phyloP scores from a whole-genome alignment of 352 stramenopile genomes.

The Pythium sukuiense region DNA sequence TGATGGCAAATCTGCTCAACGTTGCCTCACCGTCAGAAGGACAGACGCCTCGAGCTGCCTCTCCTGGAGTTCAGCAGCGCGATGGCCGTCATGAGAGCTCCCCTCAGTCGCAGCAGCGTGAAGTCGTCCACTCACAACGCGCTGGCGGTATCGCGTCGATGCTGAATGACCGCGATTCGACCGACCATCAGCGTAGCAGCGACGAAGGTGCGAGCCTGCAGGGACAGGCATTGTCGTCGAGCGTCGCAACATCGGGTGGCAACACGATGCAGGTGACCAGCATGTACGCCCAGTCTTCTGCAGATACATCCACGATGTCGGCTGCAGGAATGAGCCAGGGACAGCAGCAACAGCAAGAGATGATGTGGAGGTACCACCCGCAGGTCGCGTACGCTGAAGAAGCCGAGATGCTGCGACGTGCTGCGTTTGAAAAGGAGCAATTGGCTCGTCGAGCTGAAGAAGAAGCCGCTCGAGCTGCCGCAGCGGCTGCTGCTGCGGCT shows the following conservation, averaged over 20 bases:
- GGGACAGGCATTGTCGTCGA: not conserved
- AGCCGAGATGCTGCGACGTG: conserved; percentile 63
- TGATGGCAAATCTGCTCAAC: conserved; percentile 83
- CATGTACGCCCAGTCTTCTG: not conserved
- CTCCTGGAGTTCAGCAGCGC: conserved; percentile 24
- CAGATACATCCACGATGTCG: conserved; percentile 27
- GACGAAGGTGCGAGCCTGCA: conserved; percentile 12
- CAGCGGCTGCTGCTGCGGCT: conserved; percentile 64
- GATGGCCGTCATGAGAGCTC: conserved; percentile 3
- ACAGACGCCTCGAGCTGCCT: conserved; percentile 36
- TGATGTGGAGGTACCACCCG: conserved; percentile 74
- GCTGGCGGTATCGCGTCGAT: conserved; percentile 18
- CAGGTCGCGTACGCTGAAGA: conserved; percentile 76
- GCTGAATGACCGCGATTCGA: conserved; percentile 23
- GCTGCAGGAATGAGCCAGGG: conserved; percentile 22
- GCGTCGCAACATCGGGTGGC: conserved; percentile 3
- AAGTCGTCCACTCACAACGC: conserved; percentile 11
- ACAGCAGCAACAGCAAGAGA: conserved; percentile 38
- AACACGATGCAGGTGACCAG: conserved; percentile 15
- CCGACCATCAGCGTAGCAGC: conserved; percentile 38
- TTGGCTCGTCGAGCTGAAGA: conserved; percentile 75
- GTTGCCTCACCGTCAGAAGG: conserved; percentile 57
- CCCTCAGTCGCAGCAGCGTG: conserved; percentile 6
- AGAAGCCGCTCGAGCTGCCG: conserved; percentile 71
- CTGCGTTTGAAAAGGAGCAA: conserved; percentile 59